Evolutionary conservation across 2,329 filamentous ascomycete species (phyloP).

Genomic region (Beauveria scarabaeidicola): DNA sequence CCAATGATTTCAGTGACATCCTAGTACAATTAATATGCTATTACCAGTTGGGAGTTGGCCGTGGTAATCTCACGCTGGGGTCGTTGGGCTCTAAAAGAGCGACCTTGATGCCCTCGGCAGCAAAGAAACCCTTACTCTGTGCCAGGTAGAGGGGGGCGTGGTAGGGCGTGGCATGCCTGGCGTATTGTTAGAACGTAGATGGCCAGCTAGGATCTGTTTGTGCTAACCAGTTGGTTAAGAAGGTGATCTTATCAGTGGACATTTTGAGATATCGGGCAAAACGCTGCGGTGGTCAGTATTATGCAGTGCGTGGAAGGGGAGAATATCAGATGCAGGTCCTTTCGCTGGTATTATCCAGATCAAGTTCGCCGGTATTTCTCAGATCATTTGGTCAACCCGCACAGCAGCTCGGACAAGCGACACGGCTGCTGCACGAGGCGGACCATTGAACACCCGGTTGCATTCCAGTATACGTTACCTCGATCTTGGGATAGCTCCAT

Average conservation of each 20-base stretch:
- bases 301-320: conserved; percentile 24
- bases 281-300: conserved; percentile 41
- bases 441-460: conserved; percentile 20
- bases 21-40: conserved; percentile 23
- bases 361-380: conserved; percentile 79
- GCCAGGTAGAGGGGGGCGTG: conserved; percentile 71
- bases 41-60: fast-evolving
- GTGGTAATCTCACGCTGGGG: conserved; percentile 47
- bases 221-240: conserved; percentile 70
- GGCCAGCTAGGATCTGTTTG: not conserved
- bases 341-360: conserved; percentile 84
- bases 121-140: conserved; percentile 66
- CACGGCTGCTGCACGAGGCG: not conserved
- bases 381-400: conserved; percentile 35
- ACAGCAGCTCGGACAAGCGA: not conserved
- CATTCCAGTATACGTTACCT: conserved; percentile 33
- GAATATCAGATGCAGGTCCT: conserved; percentile 68
- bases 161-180: conserved; percentile 73
- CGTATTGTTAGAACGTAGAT: conserved; percentile 10
- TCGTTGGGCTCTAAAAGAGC: conserved; percentile 72
- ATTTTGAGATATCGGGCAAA: conserved; percentile 44
- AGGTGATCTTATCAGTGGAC: conserved; percentile 79
- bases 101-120: conserved; percentile 68
- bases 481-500: conserved; percentile 30
- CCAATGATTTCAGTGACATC: conserved; percentile 79